Conservation (phyloP, 78 protist genomes). For the Mastigamoeba balamuthi region DNA sequence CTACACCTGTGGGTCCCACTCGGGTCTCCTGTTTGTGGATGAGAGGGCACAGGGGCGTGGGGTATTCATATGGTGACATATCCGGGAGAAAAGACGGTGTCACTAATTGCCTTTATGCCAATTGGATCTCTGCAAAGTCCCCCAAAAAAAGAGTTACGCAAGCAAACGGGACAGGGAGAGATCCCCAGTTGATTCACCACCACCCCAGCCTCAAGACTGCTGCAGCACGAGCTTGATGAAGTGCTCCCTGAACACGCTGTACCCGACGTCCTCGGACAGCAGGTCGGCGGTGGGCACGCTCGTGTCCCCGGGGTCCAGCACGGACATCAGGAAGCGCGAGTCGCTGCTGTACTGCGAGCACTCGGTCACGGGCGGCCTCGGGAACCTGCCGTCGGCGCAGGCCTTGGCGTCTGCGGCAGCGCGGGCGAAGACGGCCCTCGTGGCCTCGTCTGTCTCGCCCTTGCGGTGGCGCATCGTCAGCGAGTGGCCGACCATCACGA, state of each 20-base stretch:
- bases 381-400: constrained; percentile 64
- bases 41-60: no score
- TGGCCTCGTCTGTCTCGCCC: constrained; percentile 56
- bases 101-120: no score
- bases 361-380: constrained; percentile 66
- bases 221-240: constrained; percentile 57
- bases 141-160: no score
- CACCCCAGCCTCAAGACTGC: no score
- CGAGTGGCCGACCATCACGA: constrained; percentile 89
- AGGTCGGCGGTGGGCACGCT: not conserved
- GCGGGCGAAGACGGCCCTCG: constrained; percentile 62
- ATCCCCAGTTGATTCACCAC: no score
- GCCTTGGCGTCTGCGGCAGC: constrained; percentile 58
- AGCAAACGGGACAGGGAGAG: no score
- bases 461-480: constrained; percentile 80
- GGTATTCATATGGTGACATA: no score
- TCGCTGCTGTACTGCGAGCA: constrained; percentile 76
- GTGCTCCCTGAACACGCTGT: constrained; percentile 63
- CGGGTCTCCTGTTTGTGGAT: no score
- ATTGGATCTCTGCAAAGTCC: no score
- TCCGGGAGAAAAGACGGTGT: no score
- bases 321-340: constrained; percentile 80
- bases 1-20: no score
- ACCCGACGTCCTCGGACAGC: constrained; percentile 70
- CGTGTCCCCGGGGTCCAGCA: constrained; percentile 74